These are phyloP conservation scores for Austroboletus eburneus DNA, from an alignment of 768 basidiomycete species.

Conservation along the genomic window DNA sequence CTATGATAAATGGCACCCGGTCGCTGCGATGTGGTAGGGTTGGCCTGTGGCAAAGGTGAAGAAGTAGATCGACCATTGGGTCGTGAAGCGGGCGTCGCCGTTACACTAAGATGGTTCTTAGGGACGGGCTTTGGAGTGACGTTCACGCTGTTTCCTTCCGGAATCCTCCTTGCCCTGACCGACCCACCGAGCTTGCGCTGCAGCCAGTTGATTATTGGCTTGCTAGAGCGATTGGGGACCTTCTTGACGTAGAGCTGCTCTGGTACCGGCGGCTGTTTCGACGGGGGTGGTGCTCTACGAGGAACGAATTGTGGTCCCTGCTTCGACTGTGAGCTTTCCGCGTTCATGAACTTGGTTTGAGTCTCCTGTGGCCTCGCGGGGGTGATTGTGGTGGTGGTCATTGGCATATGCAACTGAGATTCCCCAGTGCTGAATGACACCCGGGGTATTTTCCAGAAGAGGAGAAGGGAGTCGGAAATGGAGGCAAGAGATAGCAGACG, in stretches of 20 bases:
- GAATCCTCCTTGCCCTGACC: constrained; percentile 50
- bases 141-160: constrained; percentile 27
- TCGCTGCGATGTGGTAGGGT: constrained; percentile 21
- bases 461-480: background rate
- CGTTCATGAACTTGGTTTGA: constrained; percentile 10
- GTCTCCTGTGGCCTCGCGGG: constrained; percentile 13
- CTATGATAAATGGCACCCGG: constrained; percentile 17
- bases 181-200: constrained; percentile 80
- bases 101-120: constrained; percentile 14
- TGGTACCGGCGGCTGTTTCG: constrained; percentile 24
- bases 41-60: constrained; percentile 25
- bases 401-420: constrained; percentile 14
- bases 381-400: constrained; percentile 10
- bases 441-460: constrained; percentile 1
- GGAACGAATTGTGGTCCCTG: constrained; percentile 15
- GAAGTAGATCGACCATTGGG: constrained; percentile 27
- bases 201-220: constrained; percentile 88
- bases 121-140: constrained; percentile 10
- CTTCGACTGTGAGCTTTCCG: constrained; percentile 10
- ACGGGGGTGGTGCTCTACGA: constrained; percentile 16
- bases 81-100: constrained; percentile 13
- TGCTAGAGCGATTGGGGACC: constrained; percentile 63
- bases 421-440: background rate
- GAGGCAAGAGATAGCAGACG: background rate
- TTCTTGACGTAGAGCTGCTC: constrained; percentile 51